Percentiles rank a stretch among this genome's conserved stretches.
phyloP scores from a whole-genome alignment of 1,284 basidiomycete species.

The Moesziomyces parantarcticus region DNA sequence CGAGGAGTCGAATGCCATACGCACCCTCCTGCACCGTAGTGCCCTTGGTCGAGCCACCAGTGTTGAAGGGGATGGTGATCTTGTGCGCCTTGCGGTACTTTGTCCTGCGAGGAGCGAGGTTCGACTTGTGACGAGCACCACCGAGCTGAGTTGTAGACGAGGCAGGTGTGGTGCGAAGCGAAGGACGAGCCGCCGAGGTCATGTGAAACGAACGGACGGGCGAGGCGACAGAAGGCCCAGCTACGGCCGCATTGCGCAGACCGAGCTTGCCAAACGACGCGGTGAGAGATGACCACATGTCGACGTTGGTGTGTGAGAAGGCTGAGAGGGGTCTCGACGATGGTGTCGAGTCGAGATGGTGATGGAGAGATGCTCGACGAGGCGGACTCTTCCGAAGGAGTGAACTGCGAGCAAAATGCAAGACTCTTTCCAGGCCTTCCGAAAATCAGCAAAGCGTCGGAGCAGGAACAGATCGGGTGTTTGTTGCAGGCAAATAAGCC shows the following conservation, averaged over 20 bases:
- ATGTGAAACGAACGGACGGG: slow-evolving; percentile 24
- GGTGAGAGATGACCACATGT: slow-evolving; percentile 35
- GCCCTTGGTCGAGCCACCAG: slow-evolving; percentile 90
- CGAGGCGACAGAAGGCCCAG: slow-evolving; percentile 16
- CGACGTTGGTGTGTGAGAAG: neutral
- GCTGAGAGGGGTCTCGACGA: neutral
- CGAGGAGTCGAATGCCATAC: slow-evolving; percentile 89
- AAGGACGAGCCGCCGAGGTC: slow-evolving; percentile 9
- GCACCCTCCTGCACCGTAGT: slow-evolving; percentile 91
- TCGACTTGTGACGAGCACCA: slow-evolving; percentile 70
- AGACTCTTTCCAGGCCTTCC: slow-evolving; percentile 8
- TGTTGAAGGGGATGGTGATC: slow-evolving; percentile 74
- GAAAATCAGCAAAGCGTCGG: slow-evolving; percentile 9
- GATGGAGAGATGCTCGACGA: slow-evolving; percentile 3
- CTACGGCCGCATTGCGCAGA: slow-evolving; percentile 11
- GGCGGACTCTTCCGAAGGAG: neutral
- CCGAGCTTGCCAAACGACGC: slow-evolving; percentile 25
- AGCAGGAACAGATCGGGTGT: neutral
- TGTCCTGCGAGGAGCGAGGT: slow-evolving; percentile 83
- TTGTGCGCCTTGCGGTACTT: slow-evolving; percentile 89
- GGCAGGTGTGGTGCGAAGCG: neutral
- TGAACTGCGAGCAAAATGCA: slow-evolving; percentile 1
- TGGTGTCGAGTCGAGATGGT: slow-evolving; percentile 5
- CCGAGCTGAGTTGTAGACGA: slow-evolving; percentile 9
- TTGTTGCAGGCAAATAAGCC: neutral